Percentiles rank a stretch among this genome's conserved stretches.
Conservation (phyloP, 2,329 filamentous ascomycete genomes). For the Parastagonospora nodorum region DNA sequence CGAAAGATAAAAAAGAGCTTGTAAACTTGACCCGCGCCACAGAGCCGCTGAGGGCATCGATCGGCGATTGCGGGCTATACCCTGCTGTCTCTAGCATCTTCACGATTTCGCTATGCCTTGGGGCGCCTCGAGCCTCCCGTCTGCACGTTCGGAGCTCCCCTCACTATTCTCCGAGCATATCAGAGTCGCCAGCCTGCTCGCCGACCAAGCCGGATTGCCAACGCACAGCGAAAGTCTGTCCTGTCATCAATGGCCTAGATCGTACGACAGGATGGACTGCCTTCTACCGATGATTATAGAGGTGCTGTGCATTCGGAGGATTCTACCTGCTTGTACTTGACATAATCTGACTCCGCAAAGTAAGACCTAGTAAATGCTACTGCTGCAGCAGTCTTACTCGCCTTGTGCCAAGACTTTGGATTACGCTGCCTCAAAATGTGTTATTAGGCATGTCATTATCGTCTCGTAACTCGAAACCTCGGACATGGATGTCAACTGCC, state of each 20-base stretch:
- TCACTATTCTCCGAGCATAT: conserved; percentile 26
- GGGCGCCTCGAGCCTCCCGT: conserved; percentile 7
- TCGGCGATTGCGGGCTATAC: conserved; percentile 11
- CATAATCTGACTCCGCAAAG: conserved; percentile 2
- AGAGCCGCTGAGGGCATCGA: conserved; percentile 7
- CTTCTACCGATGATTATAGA: conserved; percentile 1
- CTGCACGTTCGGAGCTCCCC: conserved; percentile 26
- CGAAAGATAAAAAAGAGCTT: conserved; percentile 9
- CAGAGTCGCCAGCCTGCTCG: conserved; percentile 11
- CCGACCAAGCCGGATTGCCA: conserved; percentile 14
- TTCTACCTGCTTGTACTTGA: not conserved
- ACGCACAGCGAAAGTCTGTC: conserved; percentile 5
- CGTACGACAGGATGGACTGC: not conserved
- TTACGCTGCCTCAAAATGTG: no score
- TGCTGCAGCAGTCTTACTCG: not conserved
- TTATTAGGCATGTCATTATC: not conserved
- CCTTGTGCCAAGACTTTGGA: not conserved
- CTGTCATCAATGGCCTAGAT: conserved; percentile 3
- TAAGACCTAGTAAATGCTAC: not conserved
- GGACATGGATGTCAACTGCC: no score
- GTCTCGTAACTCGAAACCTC: not conserved
- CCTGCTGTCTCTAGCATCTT: conserved; percentile 1
- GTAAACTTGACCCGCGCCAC: not conserved
- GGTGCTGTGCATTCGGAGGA: not conserved
- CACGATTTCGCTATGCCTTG: not conserved